phyloP scores from a whole-genome alignment of 176 grass and related monocot species.

The Oryza brachyantha region DNA sequence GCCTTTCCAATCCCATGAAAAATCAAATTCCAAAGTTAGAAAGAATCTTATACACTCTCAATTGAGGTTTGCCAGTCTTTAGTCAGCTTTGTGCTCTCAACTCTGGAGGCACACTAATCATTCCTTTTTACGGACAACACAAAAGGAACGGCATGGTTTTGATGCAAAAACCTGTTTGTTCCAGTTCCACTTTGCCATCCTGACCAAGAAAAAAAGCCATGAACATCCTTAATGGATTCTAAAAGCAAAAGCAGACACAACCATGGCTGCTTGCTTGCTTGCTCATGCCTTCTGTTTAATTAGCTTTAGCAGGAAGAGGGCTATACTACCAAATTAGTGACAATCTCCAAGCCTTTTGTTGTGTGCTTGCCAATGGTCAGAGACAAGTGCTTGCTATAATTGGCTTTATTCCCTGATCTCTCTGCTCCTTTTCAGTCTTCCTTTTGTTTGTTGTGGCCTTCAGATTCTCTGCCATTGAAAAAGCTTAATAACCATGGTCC shows the following conservation, averaged over 20 bases:
- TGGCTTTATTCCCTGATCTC: conserved; percentile 14
- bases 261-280: neutral
- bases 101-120: neutral
- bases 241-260: conserved; percentile 22
- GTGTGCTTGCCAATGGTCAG: conserved; percentile 1
- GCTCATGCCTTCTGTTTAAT: neutral
- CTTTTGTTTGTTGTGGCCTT: conserved; percentile 26
- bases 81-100: conserved; percentile 16
- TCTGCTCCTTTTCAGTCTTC: conserved; percentile 23
- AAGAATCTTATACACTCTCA: neutral
- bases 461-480: conserved; percentile 17
- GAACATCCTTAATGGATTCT: conserved; percentile 16
- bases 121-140: neutral
- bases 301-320: conserved; percentile 14
- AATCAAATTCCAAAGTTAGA: neutral
- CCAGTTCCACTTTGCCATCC: conserved; percentile 13
- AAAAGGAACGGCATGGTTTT: conserved; percentile 2
- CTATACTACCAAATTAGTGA: neutral
- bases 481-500: neutral
- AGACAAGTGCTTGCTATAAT: conserved; percentile 37
- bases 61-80: neutral
- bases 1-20: neutral
- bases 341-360: conserved; percentile 10
- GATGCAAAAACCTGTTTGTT: neutral
- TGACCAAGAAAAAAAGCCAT: conserved; percentile 9